Percentiles rank a stretch among this genome's conserved stretches.
Evolutionary conservation across 139 green algal species (phyloP).

Genomic region (Deuterostichococcus epilithicus): DNA sequence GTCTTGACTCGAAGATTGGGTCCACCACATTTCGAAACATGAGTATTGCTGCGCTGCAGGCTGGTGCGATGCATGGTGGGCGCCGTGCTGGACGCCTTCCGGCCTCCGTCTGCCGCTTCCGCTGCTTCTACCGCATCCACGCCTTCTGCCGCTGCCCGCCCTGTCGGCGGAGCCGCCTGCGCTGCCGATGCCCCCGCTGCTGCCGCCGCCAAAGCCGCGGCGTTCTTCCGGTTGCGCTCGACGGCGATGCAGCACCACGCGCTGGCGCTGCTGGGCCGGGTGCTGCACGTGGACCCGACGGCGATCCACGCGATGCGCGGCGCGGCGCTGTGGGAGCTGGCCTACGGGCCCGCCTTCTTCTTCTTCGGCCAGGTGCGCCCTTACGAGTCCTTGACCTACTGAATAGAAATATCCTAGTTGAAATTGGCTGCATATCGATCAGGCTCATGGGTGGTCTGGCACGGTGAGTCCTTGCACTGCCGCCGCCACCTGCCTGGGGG

Average conservation of each 20-base stretch:
- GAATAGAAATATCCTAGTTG: too few species aligned
- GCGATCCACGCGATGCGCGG: not conserved
- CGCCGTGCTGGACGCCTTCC: conserved; percentile 12
- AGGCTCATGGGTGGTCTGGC: too few species aligned
- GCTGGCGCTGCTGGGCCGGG: conserved; percentile 7
- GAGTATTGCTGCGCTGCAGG: not conserved
- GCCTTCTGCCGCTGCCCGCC: too few species aligned
- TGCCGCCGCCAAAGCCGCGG: too few species aligned
- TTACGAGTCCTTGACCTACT: too few species aligned
- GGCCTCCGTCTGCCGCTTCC: not conserved
- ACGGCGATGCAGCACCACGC: conserved; percentile 22
- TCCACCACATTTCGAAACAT: not conserved
- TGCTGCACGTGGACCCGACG: conserved; percentile 6
- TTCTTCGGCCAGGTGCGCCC: conserved; percentile 4
- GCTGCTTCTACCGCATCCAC: not conserved
- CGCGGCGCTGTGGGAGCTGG: conserved; percentile 30
- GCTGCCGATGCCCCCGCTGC: not conserved
- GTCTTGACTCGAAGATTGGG: not conserved
- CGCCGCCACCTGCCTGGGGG: too few species aligned
- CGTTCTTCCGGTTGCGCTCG: not conserved
- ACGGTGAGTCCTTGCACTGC: too few species aligned
- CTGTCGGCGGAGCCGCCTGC: not conserved
- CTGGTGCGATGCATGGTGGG: conserved; percentile 11
- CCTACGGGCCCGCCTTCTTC: conserved; percentile 28
- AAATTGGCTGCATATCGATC: too few species aligned